phyloP scores from a whole-genome alignment of 176 grass and related monocot genomes.

The Urochloa ruziziensis region DNA sequence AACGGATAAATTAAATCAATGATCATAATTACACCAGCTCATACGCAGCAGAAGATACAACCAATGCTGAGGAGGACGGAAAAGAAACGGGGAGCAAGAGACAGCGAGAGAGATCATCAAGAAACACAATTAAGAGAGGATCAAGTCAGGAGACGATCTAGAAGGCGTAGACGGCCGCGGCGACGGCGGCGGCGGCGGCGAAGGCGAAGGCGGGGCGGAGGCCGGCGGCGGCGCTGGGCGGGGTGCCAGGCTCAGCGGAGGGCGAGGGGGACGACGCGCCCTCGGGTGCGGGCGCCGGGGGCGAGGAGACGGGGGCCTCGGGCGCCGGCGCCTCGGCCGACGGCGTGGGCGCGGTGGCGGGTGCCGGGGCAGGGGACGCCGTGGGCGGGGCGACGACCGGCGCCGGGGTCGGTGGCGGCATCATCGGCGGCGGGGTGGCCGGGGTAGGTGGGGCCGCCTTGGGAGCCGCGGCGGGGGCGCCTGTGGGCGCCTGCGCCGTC shows the following conservation, averaged over 20 bases:
- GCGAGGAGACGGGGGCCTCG: slow-evolving; percentile 17
- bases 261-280: slow-evolving; percentile 4
- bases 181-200: slow-evolving; percentile 26
- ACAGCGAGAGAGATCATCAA: slow-evolving; percentile 4
- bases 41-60: slow-evolving; percentile 1
- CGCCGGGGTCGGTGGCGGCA: slow-evolving; percentile 16
- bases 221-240: slow-evolving; percentile 10
- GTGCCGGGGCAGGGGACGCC: neutral
- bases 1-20: slow-evolving; percentile 52
- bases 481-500: slow-evolving; percentile 38
- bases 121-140: neutral
- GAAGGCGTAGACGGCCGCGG: slow-evolving; percentile 44
- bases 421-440: slow-evolving; percentile 28
- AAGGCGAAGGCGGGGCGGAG: slow-evolving; percentile 50
- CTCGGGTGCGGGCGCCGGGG: slow-evolving; percentile 16
- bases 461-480: slow-evolving; percentile 35
- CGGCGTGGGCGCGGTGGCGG: neutral
- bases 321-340: slow-evolving; percentile 38
- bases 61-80: neutral
- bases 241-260: slow-evolving; percentile 25
- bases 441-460: neutral
- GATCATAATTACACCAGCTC: slow-evolving; percentile 50
- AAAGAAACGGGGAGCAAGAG: neutral
- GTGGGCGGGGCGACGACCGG: slow-evolving; percentile 13
- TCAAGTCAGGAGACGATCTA: slow-evolving; percentile 26